Evolutionary conservation across 352 stramenopile species (phyloP).

Genomic region (Phytophthora chlamydospora): DNA sequence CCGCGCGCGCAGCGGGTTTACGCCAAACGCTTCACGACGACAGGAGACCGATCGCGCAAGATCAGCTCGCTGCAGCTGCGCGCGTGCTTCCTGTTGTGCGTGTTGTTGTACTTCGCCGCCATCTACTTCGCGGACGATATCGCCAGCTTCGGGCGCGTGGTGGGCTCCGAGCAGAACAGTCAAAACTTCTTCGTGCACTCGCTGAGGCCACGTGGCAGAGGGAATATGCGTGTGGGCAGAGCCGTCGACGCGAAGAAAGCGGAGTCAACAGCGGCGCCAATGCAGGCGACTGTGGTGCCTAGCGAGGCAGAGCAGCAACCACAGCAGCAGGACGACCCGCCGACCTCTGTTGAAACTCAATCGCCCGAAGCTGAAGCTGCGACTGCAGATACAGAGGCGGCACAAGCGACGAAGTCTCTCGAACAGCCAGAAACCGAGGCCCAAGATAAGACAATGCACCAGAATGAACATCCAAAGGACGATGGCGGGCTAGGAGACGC

Average conservation of each 20-base stretch:
- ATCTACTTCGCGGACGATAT: constrained; percentile 67
- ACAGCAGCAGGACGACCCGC: constrained; percentile 1
- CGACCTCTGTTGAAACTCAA: constrained; percentile 3
- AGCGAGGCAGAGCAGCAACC: background rate
- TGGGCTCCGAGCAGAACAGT: constrained; percentile 36
- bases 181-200: constrained; percentile 46
- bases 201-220: constrained; percentile 21
- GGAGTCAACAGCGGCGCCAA: constrained; percentile 2
- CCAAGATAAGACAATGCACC: background rate
- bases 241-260: constrained; percentile 33
- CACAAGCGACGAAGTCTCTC: constrained; percentile 11
- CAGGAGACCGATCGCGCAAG: constrained; percentile 34
- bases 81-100: constrained; percentile 58
- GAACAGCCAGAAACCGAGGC: constrained; percentile 3
- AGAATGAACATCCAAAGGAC: background rate
- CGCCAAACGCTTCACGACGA: constrained; percentile 24
- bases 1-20: constrained; percentile 19
- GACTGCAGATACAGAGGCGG: constrained; percentile 18
- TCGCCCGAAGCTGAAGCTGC: constrained; percentile 7
- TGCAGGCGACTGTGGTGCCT: background rate
- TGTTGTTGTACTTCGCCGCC: constrained; percentile 52
- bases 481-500: constrained; percentile 9
- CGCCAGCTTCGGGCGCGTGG: constrained; percentile 33
- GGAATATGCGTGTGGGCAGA: constrained; percentile 25
- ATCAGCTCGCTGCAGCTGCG: constrained; percentile 56